These are phyloP conservation scores for Cicer yamashitae DNA, from an alignment of 306 rosid species.

Conservation along the genomic window DNA sequence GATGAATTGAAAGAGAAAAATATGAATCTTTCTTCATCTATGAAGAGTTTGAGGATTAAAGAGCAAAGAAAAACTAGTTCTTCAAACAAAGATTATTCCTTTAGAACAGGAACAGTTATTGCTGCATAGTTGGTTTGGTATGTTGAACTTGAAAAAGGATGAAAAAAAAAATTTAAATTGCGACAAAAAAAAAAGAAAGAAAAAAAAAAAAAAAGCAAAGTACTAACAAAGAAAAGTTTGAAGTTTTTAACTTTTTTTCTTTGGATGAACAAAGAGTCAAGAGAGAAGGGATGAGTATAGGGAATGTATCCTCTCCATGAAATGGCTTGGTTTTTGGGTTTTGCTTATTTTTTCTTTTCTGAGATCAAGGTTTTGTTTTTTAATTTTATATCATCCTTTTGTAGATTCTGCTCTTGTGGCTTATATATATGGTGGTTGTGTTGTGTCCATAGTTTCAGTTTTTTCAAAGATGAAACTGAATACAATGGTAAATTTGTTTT, in stretches of 20 bases:
- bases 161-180: neutral
- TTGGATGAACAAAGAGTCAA: slow-evolving; percentile 41
- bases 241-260: slow-evolving; percentile 28
- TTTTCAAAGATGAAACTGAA: slow-evolving; percentile 37
- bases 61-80: slow-evolving; percentile 68
- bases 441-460: slow-evolving; percentile 40
- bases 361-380: slow-evolving; percentile 14
- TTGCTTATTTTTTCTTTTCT: neutral
- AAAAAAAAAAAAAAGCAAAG: neutral
- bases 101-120: slow-evolving; percentile 68
- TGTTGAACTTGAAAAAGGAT: neutral
- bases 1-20: slow-evolving; percentile 86
- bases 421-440: slow-evolving; percentile 19
- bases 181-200: neutral
- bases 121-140: slow-evolving; percentile 57
- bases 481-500: slow-evolving; percentile 19
- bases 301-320: slow-evolving; percentile 37
- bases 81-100: slow-evolving; percentile 62
- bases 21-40: slow-evolving; percentile 60
- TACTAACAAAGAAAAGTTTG: slow-evolving; percentile 1
- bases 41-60: slow-evolving; percentile 73
- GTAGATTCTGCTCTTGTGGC: slow-evolving; percentile 14
- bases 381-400: slow-evolving; percentile 4
- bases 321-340: slow-evolving; percentile 32
- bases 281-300: slow-evolving; percentile 46